These are phyloP conservation scores for Hanseniaspora singularis DNA, from an alignment of 805 yeast species.

Conservation along the genomic window DNA sequence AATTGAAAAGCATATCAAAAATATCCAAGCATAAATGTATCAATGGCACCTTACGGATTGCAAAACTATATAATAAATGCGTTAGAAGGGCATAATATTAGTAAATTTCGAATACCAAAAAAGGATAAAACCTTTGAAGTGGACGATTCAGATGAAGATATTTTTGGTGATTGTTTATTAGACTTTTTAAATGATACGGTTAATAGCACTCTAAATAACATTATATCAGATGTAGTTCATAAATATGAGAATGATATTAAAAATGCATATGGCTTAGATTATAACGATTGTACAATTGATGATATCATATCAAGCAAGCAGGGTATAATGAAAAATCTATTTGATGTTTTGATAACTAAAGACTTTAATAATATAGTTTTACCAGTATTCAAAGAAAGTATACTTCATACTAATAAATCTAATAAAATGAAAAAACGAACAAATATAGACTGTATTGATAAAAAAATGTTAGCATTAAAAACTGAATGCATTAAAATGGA, in stretches of 20 bases:
- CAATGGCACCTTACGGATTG: conserved; percentile 4
- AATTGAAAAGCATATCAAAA: too few species aligned
- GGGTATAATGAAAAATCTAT: not conserved
- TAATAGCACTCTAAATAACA: not conserved
- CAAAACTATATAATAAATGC: conserved; percentile 10
- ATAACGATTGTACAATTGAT: not conserved
- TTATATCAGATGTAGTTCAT: not conserved
- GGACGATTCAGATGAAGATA: not conserved
- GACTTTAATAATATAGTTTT: conserved; percentile 9
- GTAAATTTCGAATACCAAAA: conserved; percentile 14
- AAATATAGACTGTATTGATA: conserved; percentile 1
- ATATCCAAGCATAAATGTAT: not conserved
- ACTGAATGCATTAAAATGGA: conserved; percentile 9
- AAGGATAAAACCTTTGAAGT: not conserved
- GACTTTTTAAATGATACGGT: not conserved
- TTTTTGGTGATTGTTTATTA: not conserved
- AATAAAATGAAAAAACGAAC: not conserved
- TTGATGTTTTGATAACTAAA: not conserved
- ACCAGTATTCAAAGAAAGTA: conserved; percentile 8
- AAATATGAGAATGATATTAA: conserved; percentile 7
- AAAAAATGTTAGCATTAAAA: not conserved
- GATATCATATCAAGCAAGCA: not conserved
- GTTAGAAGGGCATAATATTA: conserved; percentile 6
- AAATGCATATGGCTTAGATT: conserved; percentile 4
- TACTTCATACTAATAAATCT: conserved; percentile 5